Evolutionary conservation across 148 eudicot genomes (phyloP), one percentile per base, ranked within the genome.

Genomic region (Polygonum aviculare): DNA sequence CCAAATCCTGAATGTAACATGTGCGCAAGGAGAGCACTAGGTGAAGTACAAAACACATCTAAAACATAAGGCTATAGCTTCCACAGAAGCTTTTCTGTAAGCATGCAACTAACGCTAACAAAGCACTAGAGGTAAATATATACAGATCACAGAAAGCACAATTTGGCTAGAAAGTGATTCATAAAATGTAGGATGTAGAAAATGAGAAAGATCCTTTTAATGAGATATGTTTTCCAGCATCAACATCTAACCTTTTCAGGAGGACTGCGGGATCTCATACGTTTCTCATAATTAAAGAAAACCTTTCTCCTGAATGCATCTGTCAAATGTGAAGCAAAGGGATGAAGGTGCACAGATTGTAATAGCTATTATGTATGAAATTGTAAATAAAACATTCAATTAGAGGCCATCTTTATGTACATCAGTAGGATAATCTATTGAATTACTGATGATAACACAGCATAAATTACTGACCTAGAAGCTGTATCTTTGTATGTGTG

Each of bases 271-370:
- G 82, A 83, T 70, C 98, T 83, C 49, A 91, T 87, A 77, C 98
- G 92, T 80, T 89, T 93, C 82, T 93, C 98, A 77, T 93, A 93
- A 80, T 93, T 89, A 69, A 93, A 93, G 84, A 93, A 91, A 38
- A 93, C 71, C 82, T 83, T 91, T 85, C 92, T 91, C 87, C 98
- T 88, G 74, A 69, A 93, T 47, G 87, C 82, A 74, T 89, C 98
- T 93, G 94, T 82, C 79, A 76, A 19, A 78, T 67, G 36, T 33
- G 51, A 40, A 54, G 47, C 79, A 77, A 14, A 19, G 15, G 7
- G 22, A 21, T 8, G 16, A 75, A 54, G 9, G 31, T 21, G 3
- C 33, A 40, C 12, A 31, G n/a, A 26, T 21, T 49, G 54, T 59
- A 59, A 73, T 73, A 59, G 4, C 9, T 11, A 1, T 52, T 10